These are phyloP conservation scores for Kluyveromyces wickerhamii DNA, from an alignment of 805 yeast species.

Conservation along the genomic window DNA sequence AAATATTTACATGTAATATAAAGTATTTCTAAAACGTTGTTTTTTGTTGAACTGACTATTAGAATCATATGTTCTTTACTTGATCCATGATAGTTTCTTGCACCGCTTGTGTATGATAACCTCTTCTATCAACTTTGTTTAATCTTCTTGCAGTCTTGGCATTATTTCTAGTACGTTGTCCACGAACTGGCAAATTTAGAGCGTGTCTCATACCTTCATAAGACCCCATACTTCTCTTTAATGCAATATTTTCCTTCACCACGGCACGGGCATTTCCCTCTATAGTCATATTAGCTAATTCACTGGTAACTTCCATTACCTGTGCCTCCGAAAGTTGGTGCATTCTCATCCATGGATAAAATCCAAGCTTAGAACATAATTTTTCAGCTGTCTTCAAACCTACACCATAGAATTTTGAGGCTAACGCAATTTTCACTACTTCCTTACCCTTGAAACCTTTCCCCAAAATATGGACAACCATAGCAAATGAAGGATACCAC, in stretches of 20 bases:
- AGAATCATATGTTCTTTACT: neutral
- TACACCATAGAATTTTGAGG: slow-evolving; percentile 77
- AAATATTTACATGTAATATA: slow-evolving; percentile 1
- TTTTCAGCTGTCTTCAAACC: slow-evolving; percentile 66
- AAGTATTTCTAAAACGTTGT: neutral
- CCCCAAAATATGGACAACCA: slow-evolving; percentile 48
- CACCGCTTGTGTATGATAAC: slow-evolving; percentile 18
- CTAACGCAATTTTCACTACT: slow-evolving; percentile 49
- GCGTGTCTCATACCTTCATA: slow-evolving; percentile 88
- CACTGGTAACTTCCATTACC: slow-evolving; percentile 77
- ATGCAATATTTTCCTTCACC: slow-evolving; percentile 65
- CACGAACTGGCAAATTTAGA: slow-evolving; percentile 71
- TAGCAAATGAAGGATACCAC: slow-evolving; percentile 11
- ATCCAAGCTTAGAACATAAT: slow-evolving; percentile 80
- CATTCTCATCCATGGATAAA: slow-evolving; percentile 91
- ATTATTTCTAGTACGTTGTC: slow-evolving; percentile 88
- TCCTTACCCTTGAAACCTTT: slow-evolving; percentile 41
- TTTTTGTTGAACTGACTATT: neutral
- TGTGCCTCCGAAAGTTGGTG: slow-evolving; percentile 87
- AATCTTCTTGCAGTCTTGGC: slow-evolving; percentile 84
- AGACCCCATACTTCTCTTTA: slow-evolving; percentile 75
- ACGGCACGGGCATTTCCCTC: slow-evolving; percentile 74
- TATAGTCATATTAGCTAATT: slow-evolving; percentile 70
- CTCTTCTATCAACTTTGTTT: slow-evolving; percentile 65
- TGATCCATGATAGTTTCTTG: neutral